Evolutionary conservation across 139 green algal species (phyloP).

Genomic region (Desmodesmus armatus): DNA sequence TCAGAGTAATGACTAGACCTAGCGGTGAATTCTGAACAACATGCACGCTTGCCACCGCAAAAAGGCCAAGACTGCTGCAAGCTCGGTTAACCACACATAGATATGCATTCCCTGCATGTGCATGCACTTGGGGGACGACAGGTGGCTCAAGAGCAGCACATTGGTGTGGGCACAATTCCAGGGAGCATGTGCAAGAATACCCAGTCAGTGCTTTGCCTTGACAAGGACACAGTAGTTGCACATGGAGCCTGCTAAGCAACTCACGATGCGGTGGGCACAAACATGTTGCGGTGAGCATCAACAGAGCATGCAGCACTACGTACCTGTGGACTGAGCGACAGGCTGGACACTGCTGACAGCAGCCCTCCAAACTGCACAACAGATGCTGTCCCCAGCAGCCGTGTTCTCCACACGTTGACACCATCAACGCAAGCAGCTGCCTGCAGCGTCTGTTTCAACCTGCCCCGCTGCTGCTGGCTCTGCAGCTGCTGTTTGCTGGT

Average conservation of each 20-base stretch:
- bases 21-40: neutral
- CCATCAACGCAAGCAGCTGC: slow-evolving; percentile 29
- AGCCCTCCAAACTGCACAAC: slow-evolving; percentile 43
- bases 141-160: neutral
- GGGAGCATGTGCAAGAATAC: neutral
- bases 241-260: no score
- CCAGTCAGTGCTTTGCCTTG: no score
- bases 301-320: neutral
- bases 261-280: no score
- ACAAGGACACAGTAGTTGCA: no score
- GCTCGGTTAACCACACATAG: no score
- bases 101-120: neutral
- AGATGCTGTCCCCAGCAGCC: slow-evolving; percentile 14
- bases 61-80: neutral
- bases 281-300: neutral
- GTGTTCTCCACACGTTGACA: slow-evolving; percentile 1
- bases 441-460: neutral
- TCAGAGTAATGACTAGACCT: neutral
- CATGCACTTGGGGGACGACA: neutral
- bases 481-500: neutral
- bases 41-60: neutral
- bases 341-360: slow-evolving; percentile 13
- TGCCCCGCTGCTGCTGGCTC: neutral
- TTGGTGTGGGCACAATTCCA: neutral
- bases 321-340: slow-evolving; percentile 35